A percentile compares a stretch with the other conserved stretches of the same genome.
These are phyloP conservation scores for Wolfiporia cocos DNA, from an alignment of 1,284 basidiomycete genomes.

Conservation along the genomic window DNA sequence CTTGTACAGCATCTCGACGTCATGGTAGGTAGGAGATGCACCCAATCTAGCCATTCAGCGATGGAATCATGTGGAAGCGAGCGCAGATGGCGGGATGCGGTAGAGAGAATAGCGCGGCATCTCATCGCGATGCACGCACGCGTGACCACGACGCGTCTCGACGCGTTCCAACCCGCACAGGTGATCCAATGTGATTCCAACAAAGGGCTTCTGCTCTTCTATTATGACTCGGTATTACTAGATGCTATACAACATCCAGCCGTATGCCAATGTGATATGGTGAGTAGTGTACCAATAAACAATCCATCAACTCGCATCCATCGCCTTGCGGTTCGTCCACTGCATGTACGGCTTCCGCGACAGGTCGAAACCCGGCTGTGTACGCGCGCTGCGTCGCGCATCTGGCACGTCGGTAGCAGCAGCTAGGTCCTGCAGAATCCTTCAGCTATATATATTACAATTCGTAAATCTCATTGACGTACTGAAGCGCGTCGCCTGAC, in stretches of 20 bases:
- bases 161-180: too few species aligned
- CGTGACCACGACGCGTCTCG: too few species aligned
- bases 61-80: too few species aligned
- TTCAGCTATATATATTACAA: constrained; percentile 1
- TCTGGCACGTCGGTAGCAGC: constrained; percentile 64
- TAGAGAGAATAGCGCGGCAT: too few species aligned
- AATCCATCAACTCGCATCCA: constrained; percentile 27
- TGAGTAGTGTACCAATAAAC: background rate
- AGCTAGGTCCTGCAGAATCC: constrained; percentile 53
- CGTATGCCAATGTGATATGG: background rate
- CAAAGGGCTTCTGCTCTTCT: too few species aligned
- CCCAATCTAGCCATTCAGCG: too few species aligned
- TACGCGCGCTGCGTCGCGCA: constrained; percentile 70
- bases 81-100: too few species aligned
- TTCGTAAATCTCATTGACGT: constrained; percentile 26
- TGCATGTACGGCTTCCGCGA: constrained; percentile 75
- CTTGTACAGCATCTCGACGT: too few species aligned
- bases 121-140: too few species aligned
- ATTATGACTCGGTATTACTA: too few species aligned
- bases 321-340: constrained; percentile 74
- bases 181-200: too few species aligned
- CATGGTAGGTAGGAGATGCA: too few species aligned
- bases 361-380: constrained; percentile 51
- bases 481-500: constrained; percentile 72
- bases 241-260: constrained; percentile 5